A percentile compares a stretch with the other conserved stretches of the same genome.
Conservation (phyloP, 306 rosid genomes). For the Begonia masoniana region DNA sequence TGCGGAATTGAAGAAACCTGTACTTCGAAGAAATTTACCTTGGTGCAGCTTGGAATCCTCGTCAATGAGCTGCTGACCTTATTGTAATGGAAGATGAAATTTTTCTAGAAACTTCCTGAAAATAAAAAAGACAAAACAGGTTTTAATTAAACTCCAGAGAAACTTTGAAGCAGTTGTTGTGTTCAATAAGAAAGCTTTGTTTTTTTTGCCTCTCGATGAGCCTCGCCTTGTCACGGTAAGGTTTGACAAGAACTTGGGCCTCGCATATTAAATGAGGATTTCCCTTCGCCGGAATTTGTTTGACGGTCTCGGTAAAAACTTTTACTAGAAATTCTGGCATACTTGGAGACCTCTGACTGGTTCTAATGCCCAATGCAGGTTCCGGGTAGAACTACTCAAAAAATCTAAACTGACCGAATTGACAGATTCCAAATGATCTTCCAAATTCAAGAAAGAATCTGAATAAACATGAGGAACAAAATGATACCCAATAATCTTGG, state of each 20-base stretch:
- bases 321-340: constrained; percentile 24
- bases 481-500: too few relatives aligned
- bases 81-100: constrained; percentile 9
- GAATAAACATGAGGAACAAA: constrained; percentile 14
- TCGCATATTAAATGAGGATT: constrained; percentile 33
- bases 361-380: constrained; percentile 19
- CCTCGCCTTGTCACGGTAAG: constrained; percentile 32
- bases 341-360: constrained; percentile 25
- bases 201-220: constrained; percentile 22
- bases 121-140: not conserved
- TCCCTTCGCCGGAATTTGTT: constrained; percentile 23
- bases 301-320: constrained; percentile 28
- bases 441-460: constrained; percentile 8
- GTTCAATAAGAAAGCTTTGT: not conserved
- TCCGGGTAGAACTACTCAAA: constrained; percentile 16
- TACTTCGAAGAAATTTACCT: constrained; percentile 8
- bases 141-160: not conserved
- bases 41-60: constrained; percentile 22
- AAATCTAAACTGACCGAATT: constrained; percentile 15
- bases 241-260: constrained; percentile 37
- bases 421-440: constrained; percentile 11
- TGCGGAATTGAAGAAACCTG: too few relatives aligned
- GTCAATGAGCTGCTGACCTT: constrained; percentile 20
- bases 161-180: not conserved
- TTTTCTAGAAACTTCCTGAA: constrained; percentile 28